Evolutionary conservation across 2,329 filamentous ascomycete genomes (phyloP), one percentile per base, ranked within the genome.

Genomic region (Bipolaris zeicola): DNA sequence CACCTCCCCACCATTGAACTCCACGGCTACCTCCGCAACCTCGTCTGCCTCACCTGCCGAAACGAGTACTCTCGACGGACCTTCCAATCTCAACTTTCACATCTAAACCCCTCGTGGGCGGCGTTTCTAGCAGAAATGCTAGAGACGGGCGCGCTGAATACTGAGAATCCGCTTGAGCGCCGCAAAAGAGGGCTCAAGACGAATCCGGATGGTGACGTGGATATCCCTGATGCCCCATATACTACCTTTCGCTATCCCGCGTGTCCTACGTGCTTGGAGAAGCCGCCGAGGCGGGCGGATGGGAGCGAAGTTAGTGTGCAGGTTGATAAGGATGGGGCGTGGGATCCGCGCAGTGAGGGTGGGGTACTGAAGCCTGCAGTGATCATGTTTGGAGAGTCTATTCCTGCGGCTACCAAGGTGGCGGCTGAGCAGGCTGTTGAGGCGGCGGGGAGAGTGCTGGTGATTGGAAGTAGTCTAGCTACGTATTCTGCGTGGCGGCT

Each of bases 401-500:
- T 98, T 47, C 81, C 85, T 0, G 76, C 78, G 1, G 69, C 78
- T 1, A 87, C 93, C 34, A 97, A 96, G 74, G 75, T 79, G 1
- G 87, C 87, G 0, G 94, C 93, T 1, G 93, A 98, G 71, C 79
- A 86, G 26, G 89, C 90, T 11, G 86, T 98, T 47, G 91, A 97
- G 68, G 83, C 83, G 26, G 90, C 73, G 16, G 87, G 87, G 5
- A 85, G 86, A 57, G 77, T 98, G 34, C 80, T 98, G 20, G 84
- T 98, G 7, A 76, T 98, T 14, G 95, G 93, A 3, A 97, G 91
- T 34, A 96, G 91, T 59, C 82, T 98, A 45, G 95, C 95, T 5
- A 98, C 95, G 0, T 98, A 96, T 75, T 96, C 92, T 10, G 95
- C 95, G 0, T 99, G 92, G 92, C 83, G 94, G 55, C 77, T 99